Evolutionary conservation across 768 basidiomycete species (phyloP).

Genomic region (Boletus bicolor): DNA sequence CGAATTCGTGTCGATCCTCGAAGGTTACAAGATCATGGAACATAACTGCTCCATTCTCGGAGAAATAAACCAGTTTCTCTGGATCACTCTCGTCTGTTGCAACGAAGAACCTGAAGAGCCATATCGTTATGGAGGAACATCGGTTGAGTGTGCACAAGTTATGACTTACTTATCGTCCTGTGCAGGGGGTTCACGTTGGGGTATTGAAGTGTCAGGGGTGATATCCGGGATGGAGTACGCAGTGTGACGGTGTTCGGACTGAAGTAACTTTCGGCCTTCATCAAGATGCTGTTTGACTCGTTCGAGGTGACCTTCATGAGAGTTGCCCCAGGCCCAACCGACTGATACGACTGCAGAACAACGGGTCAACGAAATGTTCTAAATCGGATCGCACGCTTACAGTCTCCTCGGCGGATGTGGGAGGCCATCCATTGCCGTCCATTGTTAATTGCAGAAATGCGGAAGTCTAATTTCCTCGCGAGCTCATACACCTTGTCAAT

Average conservation of each 20-base stretch:
- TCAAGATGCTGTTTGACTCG: conserved; percentile 32
- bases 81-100: conserved; percentile 39
- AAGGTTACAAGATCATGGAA: conserved; percentile 38
- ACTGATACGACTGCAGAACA: conserved; percentile 20
- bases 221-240: conserved; percentile 19
- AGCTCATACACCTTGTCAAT: conserved; percentile 23
- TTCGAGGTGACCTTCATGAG: conserved; percentile 31
- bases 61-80: conserved; percentile 29
- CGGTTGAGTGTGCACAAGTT: neutral
- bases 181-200: conserved; percentile 16
- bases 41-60: conserved; percentile 34
- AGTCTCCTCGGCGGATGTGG: conserved; percentile 40
- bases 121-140: neutral
- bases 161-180: conserved; percentile 16
- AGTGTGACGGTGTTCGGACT: conserved; percentile 12
- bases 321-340: conserved; percentile 34
- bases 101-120: conserved; percentile 25
- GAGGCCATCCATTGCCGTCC: conserved; percentile 37
- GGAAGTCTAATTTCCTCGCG: conserved; percentile 23
- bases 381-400: conserved; percentile 16
- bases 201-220: conserved; percentile 7
- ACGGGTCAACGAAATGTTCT: neutral
- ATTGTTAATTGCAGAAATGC: conserved; percentile 22
- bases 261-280: conserved; percentile 28
- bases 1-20: conserved; percentile 36